A percentile compares a stretch with the other conserved stretches of the same genome.
Evolutionary conservation across 805 yeast species (phyloP).

Genomic region (Isabelozyma gotoi): DNA sequence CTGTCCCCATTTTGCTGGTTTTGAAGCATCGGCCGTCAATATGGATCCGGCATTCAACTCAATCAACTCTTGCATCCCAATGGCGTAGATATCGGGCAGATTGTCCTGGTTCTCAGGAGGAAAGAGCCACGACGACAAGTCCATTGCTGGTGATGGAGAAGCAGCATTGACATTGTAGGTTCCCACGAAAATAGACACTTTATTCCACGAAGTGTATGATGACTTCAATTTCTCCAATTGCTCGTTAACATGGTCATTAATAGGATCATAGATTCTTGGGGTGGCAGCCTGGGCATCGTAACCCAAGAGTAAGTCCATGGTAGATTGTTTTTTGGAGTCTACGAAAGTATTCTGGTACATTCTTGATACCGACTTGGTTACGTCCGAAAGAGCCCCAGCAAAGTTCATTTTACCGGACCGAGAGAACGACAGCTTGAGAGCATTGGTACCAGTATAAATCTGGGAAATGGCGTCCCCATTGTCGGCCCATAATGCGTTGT

Average conservation of each 20-base stretch:
- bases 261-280: slow-evolving; percentile 78
- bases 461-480: slow-evolving; percentile 67
- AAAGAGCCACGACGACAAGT: slow-evolving; percentile 72
- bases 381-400: slow-evolving; percentile 97
- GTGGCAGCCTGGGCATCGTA: slow-evolving; percentile 63
- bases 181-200: slow-evolving; percentile 71
- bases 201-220: slow-evolving; percentile 59
- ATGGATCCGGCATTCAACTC: slow-evolving; percentile 92
- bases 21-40: slow-evolving; percentile 78
- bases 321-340: slow-evolving; percentile 86
- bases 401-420: slow-evolving; percentile 94
- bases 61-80: slow-evolving; percentile 86
- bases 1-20: slow-evolving; percentile 77
- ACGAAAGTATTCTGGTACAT: slow-evolving; percentile 95
- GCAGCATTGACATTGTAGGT: slow-evolving; percentile 88
- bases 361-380: slow-evolving; percentile 91
- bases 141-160: slow-evolving; percentile 35
- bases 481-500: slow-evolving; percentile 78
- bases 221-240: slow-evolving; percentile 50
- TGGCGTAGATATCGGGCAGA: slow-evolving; percentile 77
- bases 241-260: slow-evolving; percentile 76
- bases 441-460: slow-evolving; percentile 60
- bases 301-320: slow-evolving; percentile 85
- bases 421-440: slow-evolving; percentile 83
- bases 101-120: slow-evolving; percentile 51